Percentiles rank a stretch among this genome's conserved stretches.
These are phyloP conservation scores for Synura sp. DNA, from an alignment of 352 stramenopile species.

Conservation along the genomic window DNA sequence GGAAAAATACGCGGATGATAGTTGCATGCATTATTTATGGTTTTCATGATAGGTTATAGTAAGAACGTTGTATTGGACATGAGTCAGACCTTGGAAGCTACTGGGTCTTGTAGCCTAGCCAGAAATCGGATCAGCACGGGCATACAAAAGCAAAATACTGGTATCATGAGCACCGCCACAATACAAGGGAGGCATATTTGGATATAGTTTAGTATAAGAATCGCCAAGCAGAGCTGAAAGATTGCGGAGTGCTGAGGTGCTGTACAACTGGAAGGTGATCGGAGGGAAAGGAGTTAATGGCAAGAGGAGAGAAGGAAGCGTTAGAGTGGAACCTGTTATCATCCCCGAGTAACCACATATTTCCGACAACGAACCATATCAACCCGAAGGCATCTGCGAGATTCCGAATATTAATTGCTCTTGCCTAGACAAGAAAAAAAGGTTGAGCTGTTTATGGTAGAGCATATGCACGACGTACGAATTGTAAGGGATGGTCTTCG, in stretches of 20 bases:
- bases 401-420: conserved; percentile 45
- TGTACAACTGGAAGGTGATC: too few relatives aligned
- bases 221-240: conserved; percentile 62
- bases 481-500: background rate
- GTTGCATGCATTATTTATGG: too few relatives aligned
- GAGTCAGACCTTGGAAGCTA: conserved; percentile 69
- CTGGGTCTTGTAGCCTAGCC: conserved; percentile 77
- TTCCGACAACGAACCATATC: conserved; percentile 56
- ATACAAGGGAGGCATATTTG: conserved; percentile 87
- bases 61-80: conserved; percentile 43
- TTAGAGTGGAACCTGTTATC: too few relatives aligned
- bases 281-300: too few relatives aligned
- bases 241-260: conserved; percentile 31
- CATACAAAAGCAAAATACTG: conserved; percentile 85
- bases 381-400: conserved; percentile 50
- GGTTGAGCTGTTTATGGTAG: background rate
- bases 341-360: conserved; percentile 54
- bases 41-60: too few relatives aligned
- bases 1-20: too few relatives aligned
- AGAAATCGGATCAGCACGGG: conserved; percentile 82
- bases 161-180: conserved; percentile 73
- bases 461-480: background rate
- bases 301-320: too few relatives aligned
- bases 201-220: conserved; percentile 83
- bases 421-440: background rate